Base-by-base conservation (phyloP, 169 alveolate species). In the Plasmodium gonderi region DNA sequence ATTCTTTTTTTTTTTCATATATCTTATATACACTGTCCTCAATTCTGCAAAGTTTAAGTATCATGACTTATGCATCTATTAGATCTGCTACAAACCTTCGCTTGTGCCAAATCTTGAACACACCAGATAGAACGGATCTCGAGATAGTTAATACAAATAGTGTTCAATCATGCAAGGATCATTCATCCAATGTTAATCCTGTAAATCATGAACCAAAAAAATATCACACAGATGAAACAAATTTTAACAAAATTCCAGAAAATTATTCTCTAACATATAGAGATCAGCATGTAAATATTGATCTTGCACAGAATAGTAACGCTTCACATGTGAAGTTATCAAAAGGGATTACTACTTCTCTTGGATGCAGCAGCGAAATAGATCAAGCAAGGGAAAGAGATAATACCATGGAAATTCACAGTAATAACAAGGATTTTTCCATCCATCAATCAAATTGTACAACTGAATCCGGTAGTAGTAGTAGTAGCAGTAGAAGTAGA, bases 61-160 rank as follows among this genome's bases (percentile, higher is more conserved):
- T 87, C 33, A 17, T 87, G 40, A 87, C 93, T 11, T 75, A 87
- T 47, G 51, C 93, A 0, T 87, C 93, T 7, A 87, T 87, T 5
- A 54, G 89, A 49, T 51, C 93, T 1, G 47, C 40, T 45, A 77
- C 75, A 1, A 60, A 87, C 54, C 45, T 76, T 36, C 89, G 68
- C 7, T 9, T 87, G 20, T 51, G 75, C 9, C 81, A 87, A 60
- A 87, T 87, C 26, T 2, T 87, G 33, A 36, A 75, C 31, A 44
- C 11, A 5, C 36, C 4, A 17, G 11, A 23, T n/a, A 36, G 8
- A 14, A 23, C 17, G 17, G 2, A 2, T n/a, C 72, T 36, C 36
- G 6, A 0, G 33, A 36, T 17, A 2, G 40, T 0, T 60, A 6
- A 60, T n/a, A n/a, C n/a, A n/a, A 17, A 20, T 3, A 6, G 1